A percentile compares a stretch with the other conserved stretches of the same genome.
These are phyloP conservation scores for Dioscorea alata DNA, from an alignment of 106 monocot genomes.

Conservation along the genomic window DNA sequence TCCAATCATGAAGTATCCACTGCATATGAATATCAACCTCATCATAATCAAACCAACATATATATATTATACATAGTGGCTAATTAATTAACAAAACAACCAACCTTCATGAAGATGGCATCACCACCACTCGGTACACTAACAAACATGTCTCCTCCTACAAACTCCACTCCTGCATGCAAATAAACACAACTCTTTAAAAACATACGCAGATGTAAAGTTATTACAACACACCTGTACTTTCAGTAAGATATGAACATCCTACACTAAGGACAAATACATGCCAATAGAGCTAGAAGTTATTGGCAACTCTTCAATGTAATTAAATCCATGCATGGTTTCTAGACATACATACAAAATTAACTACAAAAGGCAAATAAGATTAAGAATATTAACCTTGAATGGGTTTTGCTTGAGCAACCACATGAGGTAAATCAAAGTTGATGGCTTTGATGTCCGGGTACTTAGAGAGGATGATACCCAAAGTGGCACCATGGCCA, in stretches of 20 bases:
- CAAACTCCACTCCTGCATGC: constrained; percentile 19
- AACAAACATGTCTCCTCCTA: constrained; percentile 9
- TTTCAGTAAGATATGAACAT: too few relatives aligned
- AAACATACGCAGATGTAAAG: too few relatives aligned
- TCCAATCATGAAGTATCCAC: too few relatives aligned
- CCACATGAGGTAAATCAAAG: constrained; percentile 19
- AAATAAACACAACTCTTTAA: background rate
- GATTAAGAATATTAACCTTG: background rate
- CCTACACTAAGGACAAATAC: too few relatives aligned
- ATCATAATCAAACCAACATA: too few relatives aligned
- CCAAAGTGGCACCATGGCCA: constrained; percentile 8
- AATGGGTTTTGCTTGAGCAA: constrained; percentile 5
- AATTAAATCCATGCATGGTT: background rate
- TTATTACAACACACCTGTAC: too few relatives aligned
- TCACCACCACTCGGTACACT: too few relatives aligned
- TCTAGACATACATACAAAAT: background rate
- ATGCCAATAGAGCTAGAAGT: too few relatives aligned
- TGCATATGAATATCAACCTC: too few relatives aligned
- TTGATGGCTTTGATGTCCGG: constrained; percentile 20
- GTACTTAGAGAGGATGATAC: constrained; percentile 9
- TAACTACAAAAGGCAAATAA: background rate
- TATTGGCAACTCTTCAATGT: background rate
- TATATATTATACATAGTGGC: too few relatives aligned
- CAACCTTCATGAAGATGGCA: too few relatives aligned
- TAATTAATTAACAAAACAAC: too few relatives aligned